Evolutionary conservation across 202 grass and related monocot species (phyloP), one percentile per base, ranked within the genome.

Genomic region (Digitaria exilis): DNA sequence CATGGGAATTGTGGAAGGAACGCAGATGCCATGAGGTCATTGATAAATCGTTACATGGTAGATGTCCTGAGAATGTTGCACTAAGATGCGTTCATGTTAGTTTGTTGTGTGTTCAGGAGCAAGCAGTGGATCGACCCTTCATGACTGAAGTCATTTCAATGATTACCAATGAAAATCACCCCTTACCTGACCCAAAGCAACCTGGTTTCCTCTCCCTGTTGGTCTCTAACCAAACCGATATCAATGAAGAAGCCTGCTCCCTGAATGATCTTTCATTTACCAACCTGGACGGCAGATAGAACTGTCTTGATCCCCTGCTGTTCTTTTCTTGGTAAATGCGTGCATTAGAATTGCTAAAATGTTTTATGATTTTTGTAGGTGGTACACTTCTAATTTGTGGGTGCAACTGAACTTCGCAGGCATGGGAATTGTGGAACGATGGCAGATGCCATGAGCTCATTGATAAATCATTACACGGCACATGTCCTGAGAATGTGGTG

Each of bases 1-100:
- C 86, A 70, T 94, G 91, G 85, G 75, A 90, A 18, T n/a, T 90
- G 14, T 90, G 91, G 91, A 88, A 81, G 16, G 80, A 81, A 84
- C 86, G 59, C 44, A 84, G 80, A 58, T 86, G 79, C 39, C 62
- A 7, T 24, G 88, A 94, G 22, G 71, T 94, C 42, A 61, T 90
- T 68, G 91, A 94, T 28, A 41, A 50, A 88, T 43, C 82, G 4
- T 16, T 84, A 22, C 71, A 6, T 0, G 71, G 68, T 7, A 14
- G 55, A 59, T 90, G 29, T 31, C 70, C 88, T 52, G 55, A 80
- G 31, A 35, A 80, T 54, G 59, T 84, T 52, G 80, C 61, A 2
- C 15, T 84, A 49, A 83, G 83, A 69, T 88, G 91, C 71, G 71
- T 93, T 48, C 85, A 88, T 62, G 70, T 84, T 9, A 42, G 82